Conservation (phyloP, 2,329 filamentous ascomycete genomes). For the Diaporthe sp. region DNA sequence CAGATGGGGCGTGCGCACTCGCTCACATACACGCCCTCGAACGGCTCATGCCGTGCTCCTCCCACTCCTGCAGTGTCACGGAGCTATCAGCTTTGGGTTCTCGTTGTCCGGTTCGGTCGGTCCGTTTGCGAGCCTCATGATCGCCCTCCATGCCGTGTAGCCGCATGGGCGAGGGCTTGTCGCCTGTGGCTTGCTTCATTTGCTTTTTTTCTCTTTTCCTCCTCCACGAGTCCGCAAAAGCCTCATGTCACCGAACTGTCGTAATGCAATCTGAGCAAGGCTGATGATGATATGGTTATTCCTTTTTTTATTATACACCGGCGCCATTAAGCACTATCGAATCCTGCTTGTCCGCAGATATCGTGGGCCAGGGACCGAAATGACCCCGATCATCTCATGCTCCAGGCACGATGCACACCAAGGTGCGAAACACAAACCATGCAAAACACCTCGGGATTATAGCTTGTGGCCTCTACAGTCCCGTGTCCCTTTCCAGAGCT, state of each 20-base stretch:
- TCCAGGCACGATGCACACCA: constrained; percentile 10
- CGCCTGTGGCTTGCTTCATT: neutral
- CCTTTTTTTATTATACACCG: neutral
- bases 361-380: constrained; percentile 2
- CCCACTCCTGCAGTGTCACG: neutral
- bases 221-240: neutral
- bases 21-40: too few species aligned
- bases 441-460: constrained; percentile 14
- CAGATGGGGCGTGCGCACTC: neutral
- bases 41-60: constrained; percentile 14
- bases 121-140: constrained; percentile 30
- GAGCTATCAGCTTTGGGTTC: constrained; percentile 5
- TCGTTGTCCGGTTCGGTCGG: constrained; percentile 28
- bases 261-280: constrained; percentile 25
- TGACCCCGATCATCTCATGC: constrained; percentile 1
- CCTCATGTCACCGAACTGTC: constrained; percentile 1
- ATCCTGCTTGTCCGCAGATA: constrained; percentile 9
- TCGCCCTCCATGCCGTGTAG: constrained; percentile 18
- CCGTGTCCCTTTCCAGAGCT: neutral
- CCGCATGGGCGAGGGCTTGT: neutral
- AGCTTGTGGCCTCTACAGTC: neutral
- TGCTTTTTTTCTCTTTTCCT: neutral
- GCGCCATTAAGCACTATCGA: constrained; percentile 28
- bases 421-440: neutral
- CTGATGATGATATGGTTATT: neutral